These are phyloP conservation scores for Plenodomus lindquistii DNA, from an alignment of 2,329 filamentous ascomycete species.

Conservation along the genomic window DNA sequence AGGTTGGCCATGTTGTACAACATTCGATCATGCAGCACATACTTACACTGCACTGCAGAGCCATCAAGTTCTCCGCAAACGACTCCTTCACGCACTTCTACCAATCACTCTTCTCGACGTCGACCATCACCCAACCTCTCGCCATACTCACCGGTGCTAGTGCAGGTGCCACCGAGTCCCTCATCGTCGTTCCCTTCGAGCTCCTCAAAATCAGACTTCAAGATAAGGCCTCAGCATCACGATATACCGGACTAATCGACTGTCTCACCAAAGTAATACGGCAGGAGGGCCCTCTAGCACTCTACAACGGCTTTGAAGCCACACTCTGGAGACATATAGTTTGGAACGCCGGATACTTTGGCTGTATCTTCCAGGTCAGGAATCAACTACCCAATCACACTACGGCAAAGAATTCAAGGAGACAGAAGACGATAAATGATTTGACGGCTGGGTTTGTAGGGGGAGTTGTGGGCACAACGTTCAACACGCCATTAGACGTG, in stretches of 20 bases:
- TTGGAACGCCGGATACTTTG: constrained; percentile 40
- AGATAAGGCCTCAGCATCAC: constrained; percentile 30
- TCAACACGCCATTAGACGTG: constrained; percentile 38
- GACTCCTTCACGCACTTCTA: constrained; percentile 32
- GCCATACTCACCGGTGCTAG: constrained; percentile 34
- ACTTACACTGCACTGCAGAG: constrained; percentile 8
- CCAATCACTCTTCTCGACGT: constrained; percentile 24
- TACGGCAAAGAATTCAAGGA: constrained; percentile 14
- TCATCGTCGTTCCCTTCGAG: constrained; percentile 39
- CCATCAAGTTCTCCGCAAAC: constrained; percentile 40
- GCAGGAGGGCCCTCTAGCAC: constrained; percentile 28
- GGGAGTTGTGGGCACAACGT: constrained; percentile 33
- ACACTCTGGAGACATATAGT: constrained; percentile 39
- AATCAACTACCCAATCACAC: constrained; percentile 23
- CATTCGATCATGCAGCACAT: not conserved
- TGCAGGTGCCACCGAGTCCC: constrained; percentile 33
- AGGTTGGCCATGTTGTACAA: constrained; percentile 9
- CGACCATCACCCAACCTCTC: constrained; percentile 28
- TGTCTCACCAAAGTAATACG: constrained; percentile 32
- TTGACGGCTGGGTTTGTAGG: constrained; percentile 35
- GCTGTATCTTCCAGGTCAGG: constrained; percentile 37
- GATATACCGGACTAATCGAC: constrained; percentile 33
- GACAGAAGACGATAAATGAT: constrained; percentile 34
- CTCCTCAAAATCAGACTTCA: constrained; percentile 36
- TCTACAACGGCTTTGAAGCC: constrained; percentile 39